Evolutionary conservation across 2,329 filamentous ascomycete species (phyloP).

Genomic region (Cladosporium phlei): DNA sequence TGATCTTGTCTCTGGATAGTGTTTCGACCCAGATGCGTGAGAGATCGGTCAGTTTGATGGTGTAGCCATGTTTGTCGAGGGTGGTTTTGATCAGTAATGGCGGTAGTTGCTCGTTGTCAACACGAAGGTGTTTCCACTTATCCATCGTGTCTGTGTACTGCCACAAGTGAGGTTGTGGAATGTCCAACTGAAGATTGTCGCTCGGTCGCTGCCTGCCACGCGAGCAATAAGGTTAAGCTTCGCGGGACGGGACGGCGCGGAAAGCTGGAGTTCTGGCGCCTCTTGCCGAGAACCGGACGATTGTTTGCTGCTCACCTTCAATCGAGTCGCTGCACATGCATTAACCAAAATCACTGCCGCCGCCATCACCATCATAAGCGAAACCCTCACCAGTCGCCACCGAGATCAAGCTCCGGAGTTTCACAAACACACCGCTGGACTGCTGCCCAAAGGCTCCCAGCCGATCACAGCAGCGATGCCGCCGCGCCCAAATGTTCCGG

Average conservation of each 20-base stretch:
- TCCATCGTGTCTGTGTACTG: conserved; percentile 22
- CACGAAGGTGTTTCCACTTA: conserved; percentile 32
- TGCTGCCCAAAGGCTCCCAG: neutral
- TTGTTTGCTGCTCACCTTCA: conserved; percentile 1
- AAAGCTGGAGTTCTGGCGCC: no score
- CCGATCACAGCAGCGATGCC: conserved; percentile 7
- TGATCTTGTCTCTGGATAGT: conserved; percentile 58
- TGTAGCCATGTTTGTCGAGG: conserved; percentile 56
- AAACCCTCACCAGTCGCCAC: neutral
- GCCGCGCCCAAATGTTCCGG: conserved; percentile 33
- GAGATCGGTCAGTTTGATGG: conserved; percentile 65
- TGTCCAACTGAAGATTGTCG: no score
- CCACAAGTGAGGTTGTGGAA: no score
- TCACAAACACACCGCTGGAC: neutral
- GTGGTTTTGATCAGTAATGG: conserved; percentile 58
- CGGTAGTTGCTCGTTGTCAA: conserved; percentile 42
- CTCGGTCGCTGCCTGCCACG: no score
- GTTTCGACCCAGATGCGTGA: conserved; percentile 68
- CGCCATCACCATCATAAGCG: neutral
- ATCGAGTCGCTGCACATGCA: no score
- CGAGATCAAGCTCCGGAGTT: neutral
- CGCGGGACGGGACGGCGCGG: neutral
- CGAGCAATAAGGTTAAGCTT: no score
- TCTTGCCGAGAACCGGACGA: conserved; percentile 1
- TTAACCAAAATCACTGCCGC: neutral